Base-by-base conservation (phyloP, 495 filamentous ascomycete species). In the Rostrohypoxylon terebratum region DNA sequence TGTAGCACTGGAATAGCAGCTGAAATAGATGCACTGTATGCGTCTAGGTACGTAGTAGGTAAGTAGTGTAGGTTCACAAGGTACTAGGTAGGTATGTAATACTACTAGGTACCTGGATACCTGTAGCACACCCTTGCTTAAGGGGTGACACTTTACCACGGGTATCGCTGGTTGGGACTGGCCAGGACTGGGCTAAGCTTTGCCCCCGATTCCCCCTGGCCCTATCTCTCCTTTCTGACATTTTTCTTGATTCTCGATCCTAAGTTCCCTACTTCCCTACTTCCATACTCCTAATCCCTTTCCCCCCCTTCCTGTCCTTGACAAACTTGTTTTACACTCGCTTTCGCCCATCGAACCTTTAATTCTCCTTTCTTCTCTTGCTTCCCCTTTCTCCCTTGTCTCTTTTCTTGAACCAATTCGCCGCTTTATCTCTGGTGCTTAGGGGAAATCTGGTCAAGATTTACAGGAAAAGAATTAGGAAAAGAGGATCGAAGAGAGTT, bases 241-340 rank as follows among this genome's bases (percentile, higher is more conserved):
- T 65, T 74, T 76, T 76, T 74, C 71, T 76, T 72, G 68, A 72
- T 75, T 80, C 75, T 71, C 62, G 73, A 69, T 73, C 63, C 70
- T 58, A 75, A 74, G 65, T 76, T 69, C 63, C 67, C 69, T 59
- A 11, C n/a, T n/a, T n/a, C n/a, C n/a, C n/a, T n/a, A n/a, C n/a
- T n/a, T 28, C 28, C 28, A 28, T 28, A 47, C 69, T 65, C 63
- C 58, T 61, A 70, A 66, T 66, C 72, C 69, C 70, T 67, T 74
- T 72, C 64, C 59, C 64, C 68, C 76, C 66, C 60, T 54, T 59
- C 48, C 54, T n/a, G 69, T 68, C 70, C 75, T 72, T 64, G 64
- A 72, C 68, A 66, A 68, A 71, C 62, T 68, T 68, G 74, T 78
- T 74, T 78, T 75, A 75, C 78, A 74, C 73, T 77, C 71, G 70